phyloP scores from a whole-genome alignment of 495 filamentous ascomycete species.

The Tricharina praecox region DNA sequence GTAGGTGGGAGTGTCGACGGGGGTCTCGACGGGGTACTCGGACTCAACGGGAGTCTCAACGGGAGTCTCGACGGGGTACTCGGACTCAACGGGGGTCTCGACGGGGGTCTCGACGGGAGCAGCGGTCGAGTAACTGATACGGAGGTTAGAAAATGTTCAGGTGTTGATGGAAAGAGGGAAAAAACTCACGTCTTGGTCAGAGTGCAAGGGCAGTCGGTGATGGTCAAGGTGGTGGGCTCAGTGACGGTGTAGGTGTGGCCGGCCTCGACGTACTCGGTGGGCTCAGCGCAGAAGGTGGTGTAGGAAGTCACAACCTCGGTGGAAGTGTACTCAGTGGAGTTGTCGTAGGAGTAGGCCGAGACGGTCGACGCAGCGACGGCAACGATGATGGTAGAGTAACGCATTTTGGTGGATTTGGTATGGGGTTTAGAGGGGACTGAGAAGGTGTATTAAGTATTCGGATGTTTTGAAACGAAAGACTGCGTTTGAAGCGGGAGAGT shows the following conservation, averaged over 20 bases:
- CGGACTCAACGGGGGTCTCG: neutral
- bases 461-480: constrained; percentile 23
- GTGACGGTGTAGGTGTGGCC: constrained; percentile 64
- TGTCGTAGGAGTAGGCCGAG: constrained; percentile 18
- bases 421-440: constrained; percentile 13
- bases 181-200: constrained; percentile 15
- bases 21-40: neutral
- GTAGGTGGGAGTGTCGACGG: constrained; percentile 7
- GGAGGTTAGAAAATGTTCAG: constrained; percentile 9
- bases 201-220: constrained; percentile 47
- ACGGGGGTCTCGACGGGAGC: constrained; percentile 5
- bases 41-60: neutral
- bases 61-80: neutral
- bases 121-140: constrained; percentile 12
- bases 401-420: constrained; percentile 63
- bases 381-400: constrained; percentile 54
- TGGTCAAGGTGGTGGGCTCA: constrained; percentile 59
- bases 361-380: constrained; percentile 42
- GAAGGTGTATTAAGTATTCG: constrained; percentile 10
- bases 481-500: constrained; percentile 14
- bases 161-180: neutral
- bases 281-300: constrained; percentile 71
- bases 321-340: constrained; percentile 32
- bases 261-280: constrained; percentile 54
- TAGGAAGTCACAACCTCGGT: constrained; percentile 65